phyloP scores from a whole-genome alignment of 2,329 filamentous ascomycete genomes.

The Simplicillium sp. region DNA sequence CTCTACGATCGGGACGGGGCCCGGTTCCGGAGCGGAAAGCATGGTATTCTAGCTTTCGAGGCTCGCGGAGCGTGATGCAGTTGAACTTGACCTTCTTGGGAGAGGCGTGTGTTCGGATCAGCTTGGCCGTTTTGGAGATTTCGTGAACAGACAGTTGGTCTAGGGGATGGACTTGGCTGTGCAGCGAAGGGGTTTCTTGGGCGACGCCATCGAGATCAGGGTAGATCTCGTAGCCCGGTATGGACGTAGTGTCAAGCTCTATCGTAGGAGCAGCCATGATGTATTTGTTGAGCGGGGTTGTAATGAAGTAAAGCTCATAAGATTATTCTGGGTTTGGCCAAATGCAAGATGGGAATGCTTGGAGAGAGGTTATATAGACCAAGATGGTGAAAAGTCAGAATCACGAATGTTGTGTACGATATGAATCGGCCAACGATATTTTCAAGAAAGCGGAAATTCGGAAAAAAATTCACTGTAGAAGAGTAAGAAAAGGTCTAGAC shows the following conservation, averaged over 20 bases:
- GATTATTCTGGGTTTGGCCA: neutral
- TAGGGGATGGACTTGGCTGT: slow-evolving; percentile 26
- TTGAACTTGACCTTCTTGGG: slow-evolving; percentile 38
- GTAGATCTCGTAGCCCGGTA: slow-evolving; percentile 35
- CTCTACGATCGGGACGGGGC: slow-evolving; percentile 38
- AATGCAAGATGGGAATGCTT: slow-evolving; percentile 3
- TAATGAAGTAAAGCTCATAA: no score
- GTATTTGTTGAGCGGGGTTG: neutral
- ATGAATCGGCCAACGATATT: no score
- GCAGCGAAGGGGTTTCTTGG: slow-evolving; percentile 23
- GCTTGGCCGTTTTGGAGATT: slow-evolving; percentile 37
- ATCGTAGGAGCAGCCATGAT: slow-evolving; percentile 12
- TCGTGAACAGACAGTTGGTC: slow-evolving; percentile 46
- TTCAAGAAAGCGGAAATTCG: no score
- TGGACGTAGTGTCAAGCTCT: slow-evolving; percentile 27
- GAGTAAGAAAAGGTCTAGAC: no score
- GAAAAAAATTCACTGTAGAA: no score
- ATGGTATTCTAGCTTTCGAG: slow-evolving; percentile 52
- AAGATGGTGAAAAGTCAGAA: neutral
- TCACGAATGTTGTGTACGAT: neutral
- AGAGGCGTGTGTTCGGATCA: slow-evolving; percentile 30
- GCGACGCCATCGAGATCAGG: slow-evolving; percentile 26
- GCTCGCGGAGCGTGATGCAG: slow-evolving; percentile 57
- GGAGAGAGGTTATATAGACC: neutral
- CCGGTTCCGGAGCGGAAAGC: slow-evolving; percentile 44